Conservation (phyloP, 306 rosid genomes). For the Vigna radiata region DNA sequence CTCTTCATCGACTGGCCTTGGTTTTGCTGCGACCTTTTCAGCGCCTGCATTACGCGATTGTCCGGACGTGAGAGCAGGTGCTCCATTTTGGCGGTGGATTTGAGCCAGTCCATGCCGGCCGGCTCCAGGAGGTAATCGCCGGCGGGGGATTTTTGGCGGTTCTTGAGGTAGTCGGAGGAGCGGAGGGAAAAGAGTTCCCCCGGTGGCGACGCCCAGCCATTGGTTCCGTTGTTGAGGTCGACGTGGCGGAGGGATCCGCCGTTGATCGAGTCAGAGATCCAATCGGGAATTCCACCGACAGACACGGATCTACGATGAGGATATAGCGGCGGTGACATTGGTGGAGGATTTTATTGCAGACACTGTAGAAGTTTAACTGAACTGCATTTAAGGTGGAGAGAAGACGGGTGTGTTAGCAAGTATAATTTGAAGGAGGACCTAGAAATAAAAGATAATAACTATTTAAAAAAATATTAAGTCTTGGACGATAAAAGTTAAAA, state of each 20-base stretch:
- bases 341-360: not conserved
- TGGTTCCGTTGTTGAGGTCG: constrained; percentile 67
- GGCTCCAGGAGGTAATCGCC: constrained; percentile 79
- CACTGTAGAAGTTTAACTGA: not conserved
- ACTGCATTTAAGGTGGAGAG: constrained; percentile 13
- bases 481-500: too few species aligned
- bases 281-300: constrained; percentile 43
- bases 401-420: constrained; percentile 2
- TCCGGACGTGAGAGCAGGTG: constrained; percentile 81
- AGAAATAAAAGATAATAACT: not conserved
- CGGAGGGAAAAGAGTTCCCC: constrained; percentile 78
- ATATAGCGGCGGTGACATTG: constrained; percentile 62
- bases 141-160: constrained; percentile 67
- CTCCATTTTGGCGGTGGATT: constrained; percentile 67
- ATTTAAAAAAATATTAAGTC: too few species aligned
- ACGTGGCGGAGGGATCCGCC: constrained; percentile 81
- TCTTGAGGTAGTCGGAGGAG: constrained; percentile 58
- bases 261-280: constrained; percentile 66
- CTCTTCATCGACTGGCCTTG: constrained; percentile 63
- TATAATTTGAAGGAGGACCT: not conserved
- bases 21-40: constrained; percentile 65
- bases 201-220: constrained; percentile 96
- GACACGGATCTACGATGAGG: constrained; percentile 50
- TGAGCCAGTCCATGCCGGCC: constrained; percentile 88
- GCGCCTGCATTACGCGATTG: constrained; percentile 66